These are phyloP conservation scores for Paramecium caudatum DNA, from an alignment of 73 alveolate species.

Conservation along the genomic window DNA sequence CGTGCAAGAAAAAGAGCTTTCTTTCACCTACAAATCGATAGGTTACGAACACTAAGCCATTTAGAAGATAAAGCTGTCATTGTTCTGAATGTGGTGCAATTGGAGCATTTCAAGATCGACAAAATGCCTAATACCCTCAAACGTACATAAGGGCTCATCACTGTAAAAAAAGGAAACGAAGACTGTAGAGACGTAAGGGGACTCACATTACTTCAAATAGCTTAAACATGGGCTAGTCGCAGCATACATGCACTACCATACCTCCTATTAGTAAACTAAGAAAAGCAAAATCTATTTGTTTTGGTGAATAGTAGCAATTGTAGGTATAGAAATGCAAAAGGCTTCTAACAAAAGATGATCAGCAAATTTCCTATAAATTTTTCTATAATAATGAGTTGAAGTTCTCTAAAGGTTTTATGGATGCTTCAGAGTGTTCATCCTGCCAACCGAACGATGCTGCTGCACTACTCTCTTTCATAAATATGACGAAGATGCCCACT, in stretches of 20 bases:
- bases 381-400: slow-evolving; percentile 23
- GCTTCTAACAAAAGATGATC: slow-evolving; percentile 25
- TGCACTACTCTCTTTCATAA: background rate
- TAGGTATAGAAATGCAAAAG: background rate
- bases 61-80: slow-evolving; percentile 27
- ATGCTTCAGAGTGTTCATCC: background rate
- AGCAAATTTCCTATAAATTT: slow-evolving; percentile 12
- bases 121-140: slow-evolving; percentile 22
- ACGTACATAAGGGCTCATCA: slow-evolving; percentile 33
- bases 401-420: background rate
- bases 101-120: slow-evolving; percentile 14
- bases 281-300: background rate
- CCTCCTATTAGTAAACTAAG: background rate
- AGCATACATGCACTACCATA: background rate
- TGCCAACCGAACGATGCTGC: slow-evolving; percentile 22
- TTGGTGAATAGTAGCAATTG: background rate
- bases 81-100: slow-evolving; percentile 31
- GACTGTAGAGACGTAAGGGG: slow-evolving; percentile 32
- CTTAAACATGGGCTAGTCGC: slow-evolving; percentile 19
- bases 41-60: background rate
- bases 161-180: slow-evolving; percentile 50
- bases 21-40: background rate
- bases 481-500: background rate
- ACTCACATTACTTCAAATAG: slow-evolving; percentile 10
- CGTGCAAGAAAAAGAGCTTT: slow-evolving; percentile 10